Conservation (phyloP, 768 basidiomycete species). For the Leccinum arenicola region DNA sequence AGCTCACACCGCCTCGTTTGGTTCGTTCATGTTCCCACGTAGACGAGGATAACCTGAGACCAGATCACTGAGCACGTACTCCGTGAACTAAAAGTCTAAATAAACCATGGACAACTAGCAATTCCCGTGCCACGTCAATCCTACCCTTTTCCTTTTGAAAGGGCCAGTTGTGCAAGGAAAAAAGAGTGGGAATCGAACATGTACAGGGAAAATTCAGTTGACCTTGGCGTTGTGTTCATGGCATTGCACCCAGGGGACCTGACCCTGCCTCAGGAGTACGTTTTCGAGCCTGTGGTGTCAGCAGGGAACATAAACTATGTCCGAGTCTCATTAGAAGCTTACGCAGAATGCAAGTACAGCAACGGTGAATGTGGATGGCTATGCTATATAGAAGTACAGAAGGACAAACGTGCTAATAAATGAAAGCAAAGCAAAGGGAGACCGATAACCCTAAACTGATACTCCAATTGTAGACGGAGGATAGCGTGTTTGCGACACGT, state of each 20-base stretch:
- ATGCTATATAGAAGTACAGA: conserved; percentile 27
- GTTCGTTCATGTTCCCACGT: conserved; percentile 15
- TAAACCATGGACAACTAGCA: conserved; percentile 6
- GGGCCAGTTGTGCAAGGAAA: conserved; percentile 3
- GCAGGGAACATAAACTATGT: not conserved
- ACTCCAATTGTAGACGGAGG: conserved; percentile 21
- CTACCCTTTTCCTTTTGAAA: conserved; percentile 16
- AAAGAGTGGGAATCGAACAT: conserved; percentile 5
- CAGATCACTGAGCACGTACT: conserved; percentile 2
- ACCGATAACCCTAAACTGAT: conserved; percentile 14
- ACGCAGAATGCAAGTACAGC: conserved; percentile 20
- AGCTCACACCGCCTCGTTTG: conserved; percentile 24
- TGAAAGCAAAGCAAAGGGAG: conserved; percentile 11
- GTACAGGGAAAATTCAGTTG: conserved; percentile 9
- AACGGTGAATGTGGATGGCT: conserved; percentile 16
- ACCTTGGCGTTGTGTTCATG: conserved; percentile 1
- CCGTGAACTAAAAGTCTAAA: conserved; percentile 26
- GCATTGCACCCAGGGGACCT: conserved; percentile 4
- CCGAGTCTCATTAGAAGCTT: conserved; percentile 18
- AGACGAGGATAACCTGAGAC: conserved; percentile 18
- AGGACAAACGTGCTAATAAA: conserved; percentile 18
- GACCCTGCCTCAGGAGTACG: conserved; percentile 9
- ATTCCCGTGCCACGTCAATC: conserved; percentile 13
- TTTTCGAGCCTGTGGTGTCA: not conserved
- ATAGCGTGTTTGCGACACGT: conserved; percentile 19